Evolutionary conservation across 768 basidiomycete species (phyloP).

Genomic region (Crucibulum laeve): DNA sequence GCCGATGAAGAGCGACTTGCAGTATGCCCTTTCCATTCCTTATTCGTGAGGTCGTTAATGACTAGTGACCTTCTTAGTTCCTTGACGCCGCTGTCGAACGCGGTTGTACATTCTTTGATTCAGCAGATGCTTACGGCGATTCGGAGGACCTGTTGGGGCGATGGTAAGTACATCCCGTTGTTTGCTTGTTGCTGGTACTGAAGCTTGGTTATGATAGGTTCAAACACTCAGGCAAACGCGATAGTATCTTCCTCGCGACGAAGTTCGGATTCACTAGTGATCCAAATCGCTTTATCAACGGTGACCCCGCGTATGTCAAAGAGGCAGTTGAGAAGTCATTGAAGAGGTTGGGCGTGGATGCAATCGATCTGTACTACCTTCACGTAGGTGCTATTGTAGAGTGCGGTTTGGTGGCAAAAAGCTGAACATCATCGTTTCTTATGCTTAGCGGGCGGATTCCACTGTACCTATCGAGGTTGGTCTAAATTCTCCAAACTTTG

Average conservation of each 20-base stretch:
- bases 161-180: too few relatives aligned
- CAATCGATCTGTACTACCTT: conserved; percentile 43
- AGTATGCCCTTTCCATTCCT: background rate
- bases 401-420: background rate
- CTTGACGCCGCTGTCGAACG: conserved; percentile 34
- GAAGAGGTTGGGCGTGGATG: conserved; percentile 32
- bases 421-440: background rate
- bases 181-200: too few relatives aligned
- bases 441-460: conserved; percentile 28
- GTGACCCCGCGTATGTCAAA: conserved; percentile 33
- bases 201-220: too few relatives aligned
- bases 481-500: conserved; percentile 2
- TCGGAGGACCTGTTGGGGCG: conserved; percentile 36
- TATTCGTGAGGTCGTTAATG: background rate
- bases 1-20: background rate
- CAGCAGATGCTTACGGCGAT: conserved; percentile 36
- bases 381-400: conserved; percentile 24
- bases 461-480: conserved; percentile 41
- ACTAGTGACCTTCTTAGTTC: conserved; percentile 22
- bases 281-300: too few relatives aligned
- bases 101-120: conserved; percentile 46
- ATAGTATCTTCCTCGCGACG: conserved; percentile 50
- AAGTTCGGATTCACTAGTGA: conserved; percentile 44
- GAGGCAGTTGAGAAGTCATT: conserved; percentile 34
- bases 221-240: conserved; percentile 38